These are phyloP conservation scores for Backusella luteola DNA, from an alignment of 192 early-diverging fungal genomes.

Conservation along the genomic window DNA sequence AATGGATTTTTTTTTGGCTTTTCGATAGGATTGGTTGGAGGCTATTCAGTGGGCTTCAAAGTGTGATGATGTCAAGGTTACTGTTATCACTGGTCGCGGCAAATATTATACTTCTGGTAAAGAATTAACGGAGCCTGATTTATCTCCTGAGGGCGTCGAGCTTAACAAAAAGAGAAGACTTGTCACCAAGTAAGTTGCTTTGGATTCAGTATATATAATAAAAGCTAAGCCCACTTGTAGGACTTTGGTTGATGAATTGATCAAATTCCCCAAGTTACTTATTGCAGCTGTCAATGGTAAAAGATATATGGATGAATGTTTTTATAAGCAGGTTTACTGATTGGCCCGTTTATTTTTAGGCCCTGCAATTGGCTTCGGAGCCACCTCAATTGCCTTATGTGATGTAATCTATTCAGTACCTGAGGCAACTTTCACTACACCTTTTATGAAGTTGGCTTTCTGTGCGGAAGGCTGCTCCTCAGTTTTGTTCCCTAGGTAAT, in stretches of 20 bases:
- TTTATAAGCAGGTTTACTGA: slow-evolving; percentile 63
- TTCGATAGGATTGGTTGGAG: slow-evolving; percentile 49
- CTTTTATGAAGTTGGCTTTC: slow-evolving; percentile 70
- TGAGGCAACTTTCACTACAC: slow-evolving; percentile 64
- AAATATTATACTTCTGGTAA: slow-evolving; percentile 66
- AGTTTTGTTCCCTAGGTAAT: slow-evolving; percentile 52
- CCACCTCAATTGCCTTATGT: slow-evolving; percentile 62
- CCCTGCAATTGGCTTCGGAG: slow-evolving; percentile 66
- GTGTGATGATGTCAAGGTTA: slow-evolving; percentile 48
- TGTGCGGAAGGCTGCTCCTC: slow-evolving; percentile 76
- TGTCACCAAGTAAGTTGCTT: slow-evolving; percentile 13
- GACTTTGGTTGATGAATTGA: slow-evolving; percentile 32
- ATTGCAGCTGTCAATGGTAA: slow-evolving; percentile 70
- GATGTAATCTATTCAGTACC: slow-evolving; percentile 67
- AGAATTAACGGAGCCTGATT: slow-evolving; percentile 43
- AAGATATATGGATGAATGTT: background rate
- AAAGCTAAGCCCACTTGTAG: background rate
- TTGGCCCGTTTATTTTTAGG: slow-evolving; percentile 53
- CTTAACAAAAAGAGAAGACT: background rate
- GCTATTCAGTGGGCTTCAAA: slow-evolving; percentile 56
- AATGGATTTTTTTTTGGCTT: slow-evolving; percentile 1
- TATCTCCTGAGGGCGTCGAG: background rate
- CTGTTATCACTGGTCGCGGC: slow-evolving; percentile 64
- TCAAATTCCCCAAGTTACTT: slow-evolving; percentile 67
- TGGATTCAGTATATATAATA: background rate